Evolutionary conservation across 169 alveolate genomes (phyloP).

Genomic region (Eimeria brunetti): DNA sequence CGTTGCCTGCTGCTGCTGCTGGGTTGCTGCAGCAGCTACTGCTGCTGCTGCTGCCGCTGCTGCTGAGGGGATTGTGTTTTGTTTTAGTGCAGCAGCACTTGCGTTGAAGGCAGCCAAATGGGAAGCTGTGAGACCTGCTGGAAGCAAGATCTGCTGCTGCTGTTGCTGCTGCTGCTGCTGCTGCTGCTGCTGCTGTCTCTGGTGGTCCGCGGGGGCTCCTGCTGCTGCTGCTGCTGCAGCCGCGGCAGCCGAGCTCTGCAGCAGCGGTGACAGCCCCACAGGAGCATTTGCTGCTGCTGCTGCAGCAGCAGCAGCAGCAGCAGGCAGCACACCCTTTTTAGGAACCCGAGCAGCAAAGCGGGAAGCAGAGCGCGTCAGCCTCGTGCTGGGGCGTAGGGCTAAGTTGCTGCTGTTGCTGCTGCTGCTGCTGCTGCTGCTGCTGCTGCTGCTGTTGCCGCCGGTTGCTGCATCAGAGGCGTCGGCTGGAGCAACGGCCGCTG

Average conservation of each 20-base stretch:
- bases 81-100: conserved; percentile 57
- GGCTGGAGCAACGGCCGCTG: neutral
- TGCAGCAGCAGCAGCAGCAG: conserved; percentile 63
- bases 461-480: conserved; percentile 6
- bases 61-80: conserved; percentile 1
- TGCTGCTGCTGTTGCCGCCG: conserved; percentile 43
- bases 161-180: conserved; percentile 14
- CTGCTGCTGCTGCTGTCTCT: conserved; percentile 39
- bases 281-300: conserved; percentile 17
- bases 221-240: conserved; percentile 2
- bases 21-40: conserved; percentile 7
- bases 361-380: neutral
- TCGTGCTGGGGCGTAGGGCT: neutral
- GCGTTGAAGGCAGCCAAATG: conserved; percentile 63
- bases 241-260: conserved; percentile 36
- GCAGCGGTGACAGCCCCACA: conserved; percentile 11
- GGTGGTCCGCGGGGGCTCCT: too few relatives aligned
- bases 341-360: conserved; percentile 49
- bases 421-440: conserved; percentile 49
- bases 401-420: conserved; percentile 47
- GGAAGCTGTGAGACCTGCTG: conserved; percentile 62
- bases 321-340: conserved; percentile 36
- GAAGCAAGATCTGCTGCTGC: conserved; percentile 72
- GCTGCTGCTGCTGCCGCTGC: conserved; percentile 74
- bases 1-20: conserved; percentile 69